These are phyloP conservation scores for Hypoxylon sp. DNA, from an alignment of 2,329 filamentous ascomycete genomes.

Conservation along the genomic window DNA sequence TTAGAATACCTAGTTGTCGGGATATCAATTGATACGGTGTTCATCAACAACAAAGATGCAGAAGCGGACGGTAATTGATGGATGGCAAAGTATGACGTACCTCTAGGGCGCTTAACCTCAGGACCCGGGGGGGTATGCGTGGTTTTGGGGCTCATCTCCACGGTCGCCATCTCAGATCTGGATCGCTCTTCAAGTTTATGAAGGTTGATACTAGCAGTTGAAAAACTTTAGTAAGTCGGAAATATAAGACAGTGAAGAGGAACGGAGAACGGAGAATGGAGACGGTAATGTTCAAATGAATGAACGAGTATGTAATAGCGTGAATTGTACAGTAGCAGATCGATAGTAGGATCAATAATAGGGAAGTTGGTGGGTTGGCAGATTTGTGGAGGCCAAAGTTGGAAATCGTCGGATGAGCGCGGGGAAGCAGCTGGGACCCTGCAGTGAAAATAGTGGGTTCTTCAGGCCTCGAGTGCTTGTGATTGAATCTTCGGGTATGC, in stretches of 20 bases:
- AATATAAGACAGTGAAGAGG: background rate
- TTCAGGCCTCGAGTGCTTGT: slow-evolving; percentile 20
- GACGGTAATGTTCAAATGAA: slow-evolving; percentile 8
- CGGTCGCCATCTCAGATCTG: slow-evolving; percentile 50
- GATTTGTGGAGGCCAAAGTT: slow-evolving; percentile 41
- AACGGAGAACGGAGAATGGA: too few species aligned
- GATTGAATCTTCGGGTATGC: slow-evolving; percentile 30
- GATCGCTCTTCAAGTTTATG: background rate
- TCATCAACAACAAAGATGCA: slow-evolving; percentile 9
- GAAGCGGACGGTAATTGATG: background rate
- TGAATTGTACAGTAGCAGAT: slow-evolving; percentile 3
- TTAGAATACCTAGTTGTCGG: slow-evolving; percentile 82
- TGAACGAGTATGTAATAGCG: slow-evolving; percentile 13
- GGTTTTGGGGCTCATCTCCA: slow-evolving; percentile 49
- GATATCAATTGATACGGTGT: slow-evolving; percentile 27
- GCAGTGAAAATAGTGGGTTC: slow-evolving; percentile 41
- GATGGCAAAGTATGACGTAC: slow-evolving; percentile 46
- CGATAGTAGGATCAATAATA: background rate
- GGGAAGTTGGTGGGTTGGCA: slow-evolving; percentile 24
- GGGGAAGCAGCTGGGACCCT: slow-evolving; percentile 43
- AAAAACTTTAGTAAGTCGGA: slow-evolving; percentile 14
- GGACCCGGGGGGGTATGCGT: slow-evolving; percentile 46
- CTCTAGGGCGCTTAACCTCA: slow-evolving; percentile 52
- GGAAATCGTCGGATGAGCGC: slow-evolving; percentile 40
- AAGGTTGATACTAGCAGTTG: slow-evolving; percentile 6